Conservation (phyloP, 2,329 filamentous ascomycete species). For the Diaporthe humulicola region DNA sequence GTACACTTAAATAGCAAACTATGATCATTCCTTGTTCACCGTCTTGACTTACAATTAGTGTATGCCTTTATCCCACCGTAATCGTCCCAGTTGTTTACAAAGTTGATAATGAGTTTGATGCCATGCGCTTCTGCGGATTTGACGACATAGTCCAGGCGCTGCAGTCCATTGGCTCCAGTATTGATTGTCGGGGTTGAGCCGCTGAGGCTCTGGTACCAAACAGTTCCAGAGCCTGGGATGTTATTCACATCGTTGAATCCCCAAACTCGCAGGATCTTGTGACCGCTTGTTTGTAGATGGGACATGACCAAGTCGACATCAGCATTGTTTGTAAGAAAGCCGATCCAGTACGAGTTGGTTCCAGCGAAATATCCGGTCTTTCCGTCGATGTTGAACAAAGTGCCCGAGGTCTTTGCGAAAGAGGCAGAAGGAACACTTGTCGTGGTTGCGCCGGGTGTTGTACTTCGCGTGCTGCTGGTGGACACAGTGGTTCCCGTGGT, state of each 20-base stretch:
- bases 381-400: conserved; percentile 56
- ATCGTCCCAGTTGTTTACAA: conserved; percentile 78
- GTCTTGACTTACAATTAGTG: conserved; percentile 47
- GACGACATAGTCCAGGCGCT: conserved; percentile 75
- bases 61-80: conserved; percentile 75
- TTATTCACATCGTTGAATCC: conserved; percentile 71
- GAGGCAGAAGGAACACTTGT: not conserved
- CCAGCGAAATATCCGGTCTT: conserved; percentile 63
- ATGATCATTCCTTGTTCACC: not conserved
- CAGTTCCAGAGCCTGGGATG: conserved; percentile 50
- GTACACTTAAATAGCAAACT: not conserved
- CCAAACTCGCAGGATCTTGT: conserved; percentile 72
- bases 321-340: conserved; percentile 49
- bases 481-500: not conserved
- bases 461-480: not conserved
- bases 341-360: conserved; percentile 69
- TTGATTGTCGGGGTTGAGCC: conserved; percentile 69
- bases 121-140: conserved; percentile 68
- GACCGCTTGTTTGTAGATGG: conserved; percentile 49
- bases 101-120: conserved; percentile 74
- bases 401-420: not conserved
- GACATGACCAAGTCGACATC: conserved; percentile 24
- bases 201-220: conserved; percentile 69
- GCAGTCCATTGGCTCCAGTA: conserved; percentile 71
- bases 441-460: not conserved